Evolutionary conservation across 352 stramenopile genomes (phyloP).

Genomic region (Globisporangium carolinianum): DNA sequence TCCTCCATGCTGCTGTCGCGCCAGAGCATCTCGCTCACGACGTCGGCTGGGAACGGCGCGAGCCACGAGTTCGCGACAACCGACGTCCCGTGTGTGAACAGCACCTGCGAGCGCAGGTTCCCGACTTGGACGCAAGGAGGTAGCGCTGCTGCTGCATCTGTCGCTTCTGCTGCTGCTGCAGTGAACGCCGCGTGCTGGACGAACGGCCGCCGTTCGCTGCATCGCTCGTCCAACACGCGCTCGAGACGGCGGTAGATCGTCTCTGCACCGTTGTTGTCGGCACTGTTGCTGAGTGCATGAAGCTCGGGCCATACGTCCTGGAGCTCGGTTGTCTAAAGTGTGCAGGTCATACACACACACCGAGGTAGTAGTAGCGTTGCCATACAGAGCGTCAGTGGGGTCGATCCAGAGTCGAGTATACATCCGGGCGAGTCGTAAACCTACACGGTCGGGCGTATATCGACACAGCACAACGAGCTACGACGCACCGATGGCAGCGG

Average conservation of each 20-base stretch:
- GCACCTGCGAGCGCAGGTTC: too few species aligned
- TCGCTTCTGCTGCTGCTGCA: neutral
- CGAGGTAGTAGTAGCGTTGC: too few species aligned
- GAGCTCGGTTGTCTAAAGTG: neutral
- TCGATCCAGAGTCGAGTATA: too few species aligned
- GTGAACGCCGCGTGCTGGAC: neutral
- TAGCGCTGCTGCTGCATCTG: neutral
- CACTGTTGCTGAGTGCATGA: neutral
- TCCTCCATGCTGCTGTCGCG: too few species aligned
- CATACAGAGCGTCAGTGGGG: neutral
- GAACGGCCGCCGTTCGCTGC: neutral
- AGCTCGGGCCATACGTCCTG: conserved; percentile 1
- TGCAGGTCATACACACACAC: neutral
- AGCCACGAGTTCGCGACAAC: conserved; percentile 2
- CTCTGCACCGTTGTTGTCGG: neutral
- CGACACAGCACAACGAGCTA: too few species aligned
- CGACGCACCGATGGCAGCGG: conserved; percentile 3
- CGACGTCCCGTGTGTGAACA: neutral
- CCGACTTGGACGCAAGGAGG: too few species aligned
- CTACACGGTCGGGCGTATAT: too few species aligned
- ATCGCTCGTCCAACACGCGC: conserved; percentile 2
- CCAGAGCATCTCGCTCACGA: conserved; percentile 3
- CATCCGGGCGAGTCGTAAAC: too few species aligned
- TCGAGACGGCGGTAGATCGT: conserved; percentile 1
- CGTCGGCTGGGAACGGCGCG: neutral